Evolutionary conservation across 2,329 filamentous ascomycete species (phyloP).

Genomic region (Penicillium sp.): DNA sequence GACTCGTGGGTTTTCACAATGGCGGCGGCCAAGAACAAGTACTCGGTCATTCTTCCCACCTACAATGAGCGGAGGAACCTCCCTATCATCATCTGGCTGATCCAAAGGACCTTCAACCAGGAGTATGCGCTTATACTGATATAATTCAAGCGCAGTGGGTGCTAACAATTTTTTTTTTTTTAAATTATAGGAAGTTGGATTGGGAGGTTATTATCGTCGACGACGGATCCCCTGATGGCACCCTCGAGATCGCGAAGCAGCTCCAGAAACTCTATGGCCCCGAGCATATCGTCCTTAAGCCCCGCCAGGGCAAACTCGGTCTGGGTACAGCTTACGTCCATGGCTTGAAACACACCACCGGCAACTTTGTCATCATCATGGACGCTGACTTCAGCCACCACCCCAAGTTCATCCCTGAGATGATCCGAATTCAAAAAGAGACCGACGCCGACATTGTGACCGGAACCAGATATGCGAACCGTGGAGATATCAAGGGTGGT

Average conservation of each 20-base stretch:
- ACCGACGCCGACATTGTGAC: conserved; percentile 94
- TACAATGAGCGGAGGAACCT: conserved; percentile 98
- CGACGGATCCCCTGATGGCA: conserved; percentile 95
- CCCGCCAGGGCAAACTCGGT: conserved; percentile 92
- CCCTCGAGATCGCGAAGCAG: conserved; percentile 83
- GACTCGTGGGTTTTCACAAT: conserved; percentile 26
- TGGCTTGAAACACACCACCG: conserved; percentile 81
- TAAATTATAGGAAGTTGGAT: conserved; percentile 70
- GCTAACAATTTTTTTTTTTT: background rate
- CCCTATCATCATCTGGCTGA: conserved; percentile 90
- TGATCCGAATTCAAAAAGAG: conserved; percentile 77
- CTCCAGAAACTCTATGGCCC: conserved; percentile 78
- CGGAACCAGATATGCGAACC: conserved; percentile 85
- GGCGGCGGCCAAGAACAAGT: conserved; percentile 61
- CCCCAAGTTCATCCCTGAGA: conserved; percentile 95
- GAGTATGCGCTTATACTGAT: conserved; percentile 55
- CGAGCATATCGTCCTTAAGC: conserved; percentile 75
- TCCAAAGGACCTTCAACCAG: conserved; percentile 87
- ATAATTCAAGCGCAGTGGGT: background rate
- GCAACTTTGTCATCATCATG: conserved; percentile 99
- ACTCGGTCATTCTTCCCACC: conserved; percentile 94
- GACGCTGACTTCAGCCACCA: conserved; percentile 99
- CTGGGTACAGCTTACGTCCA: conserved; percentile 95
- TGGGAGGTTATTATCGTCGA: conserved; percentile 98
- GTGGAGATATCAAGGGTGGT: conserved; percentile 62